Evolutionary conservation across 148 eudicot species (phyloP), one percentile per base, ranked within the genome.

Genomic region (Silene uniflora): DNA sequence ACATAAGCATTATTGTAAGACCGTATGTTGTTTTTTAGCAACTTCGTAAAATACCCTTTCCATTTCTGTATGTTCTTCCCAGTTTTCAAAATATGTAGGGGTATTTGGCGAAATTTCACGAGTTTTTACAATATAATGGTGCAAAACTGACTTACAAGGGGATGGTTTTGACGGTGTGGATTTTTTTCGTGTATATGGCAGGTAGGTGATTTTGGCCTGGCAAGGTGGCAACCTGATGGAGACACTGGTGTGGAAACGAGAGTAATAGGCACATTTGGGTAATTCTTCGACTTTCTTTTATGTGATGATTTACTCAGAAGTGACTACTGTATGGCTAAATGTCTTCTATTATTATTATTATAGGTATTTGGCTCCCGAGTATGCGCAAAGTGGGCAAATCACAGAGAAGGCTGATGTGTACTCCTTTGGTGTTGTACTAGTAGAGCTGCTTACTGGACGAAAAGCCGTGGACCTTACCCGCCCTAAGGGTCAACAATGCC

Each of bases 161-260:
- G 44, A 39, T 12, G 29, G 54, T 16, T 56, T 62, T 59, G 23
- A 32, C n/a, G 21, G 17, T 25, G 9, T 23, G 2, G 29, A 18
- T 27, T 17, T 72, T 17, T 76, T 63, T 56, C 46, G 3, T 19
- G 71, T 74, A 6, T 60, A 10, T 68, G 21, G 13, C 56, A 90
- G 94, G 94, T 90, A 58, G 94, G 91, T 55, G 94, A 90, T 83
- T 90, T 88, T 67, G 94, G 94, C 62, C 81, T 90, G 13, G 94
- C 94, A 12, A 82, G 94, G 35, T 90, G 91, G 94, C 94, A 90
- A 73, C 94, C 94, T 35, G 94, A 90, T 78, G 94, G 91, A 63
- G 94, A 88, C 77, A 88, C 86, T 9, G 91, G 89, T 56, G 91
- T 85, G 6, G 88, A 90, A 81, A 90, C 94, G 23, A 82, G 89